Evolutionary conservation across 2,329 filamentous ascomycete species (phyloP), one percentile per base, ranked within the genome.

Genomic region (Diaporthe sp.): DNA sequence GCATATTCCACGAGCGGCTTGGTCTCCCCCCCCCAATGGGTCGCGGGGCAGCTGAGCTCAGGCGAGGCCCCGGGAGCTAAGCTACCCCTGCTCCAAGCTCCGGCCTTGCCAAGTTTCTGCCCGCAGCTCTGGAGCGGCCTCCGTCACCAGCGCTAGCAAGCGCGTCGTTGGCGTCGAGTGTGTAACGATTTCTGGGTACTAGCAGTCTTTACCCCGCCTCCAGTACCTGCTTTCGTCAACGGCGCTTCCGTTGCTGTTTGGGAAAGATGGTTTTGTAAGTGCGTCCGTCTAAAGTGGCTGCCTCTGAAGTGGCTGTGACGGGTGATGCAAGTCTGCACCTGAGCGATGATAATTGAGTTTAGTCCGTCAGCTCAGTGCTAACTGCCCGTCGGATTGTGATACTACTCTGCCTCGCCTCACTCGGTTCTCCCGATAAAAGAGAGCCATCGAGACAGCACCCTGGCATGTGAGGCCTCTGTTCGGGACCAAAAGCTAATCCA

Each of bases 141-240:
- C 31, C 62, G n/a, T 68, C 65, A 68, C 65, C 65, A 68, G 65
- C 65, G 65, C 65, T 68, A 68, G 46, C 34, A 39, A 55, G 68
- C 55, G 53, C 42, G 37, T 10, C 51, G n/a, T 25, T 61, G 62
- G 62, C 42, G 53, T 39, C n/a, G 15, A 10, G 15, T 34, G 71
- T 65, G 71, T 73, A 65, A 73, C 58, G 22, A 49, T 61, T 22
- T 34, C 58, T 39, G 65, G 46, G 34, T 68, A 10, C 46, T 53
- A 28, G 65, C 62, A 61, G 57, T 15, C 42, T 31, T 74, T 74
- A 74, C 73, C 73, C 73, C 73, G 55, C 73, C 58, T 22, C 46
- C 17, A 42, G 65, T 44, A 34, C 73, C 65, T 71, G 73, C 55
- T 62, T 74, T 60, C 71, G 60, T 57, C 46, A 67, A 73, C 42